A percentile compares a stretch with the other conserved stretches of the same genome.
These are phyloP conservation scores for Neopestalotiopsis clavispora DNA, from an alignment of 2,329 filamentous ascomycete species.

Conservation along the genomic window DNA sequence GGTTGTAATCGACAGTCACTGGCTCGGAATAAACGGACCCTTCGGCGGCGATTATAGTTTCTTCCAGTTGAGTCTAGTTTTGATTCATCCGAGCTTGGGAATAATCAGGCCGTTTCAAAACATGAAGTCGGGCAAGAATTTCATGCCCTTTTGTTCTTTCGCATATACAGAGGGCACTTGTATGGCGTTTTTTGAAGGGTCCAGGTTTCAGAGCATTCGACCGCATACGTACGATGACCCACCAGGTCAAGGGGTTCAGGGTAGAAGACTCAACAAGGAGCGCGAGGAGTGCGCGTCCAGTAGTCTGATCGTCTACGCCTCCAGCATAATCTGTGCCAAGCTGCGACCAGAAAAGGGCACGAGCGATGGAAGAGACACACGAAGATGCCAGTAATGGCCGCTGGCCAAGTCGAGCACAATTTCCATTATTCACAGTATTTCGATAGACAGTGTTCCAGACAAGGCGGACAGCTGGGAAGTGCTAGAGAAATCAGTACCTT, in stretches of 20 bases:
- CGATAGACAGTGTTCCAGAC: neutral
- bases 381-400: neutral
- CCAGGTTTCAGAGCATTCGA: neutral
- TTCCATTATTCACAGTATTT: neutral
- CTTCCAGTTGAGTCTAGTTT: neutral
- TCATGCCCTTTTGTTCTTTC: neutral
- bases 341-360: conserved; percentile 8
- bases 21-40: neutral
- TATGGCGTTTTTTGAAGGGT: no score
- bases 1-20: neutral
- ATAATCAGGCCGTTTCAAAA: conserved; percentile 2
- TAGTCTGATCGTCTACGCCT: conserved; percentile 13
- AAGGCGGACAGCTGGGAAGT: neutral
- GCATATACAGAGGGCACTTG: neutral
- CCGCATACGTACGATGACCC: neutral
- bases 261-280: neutral
- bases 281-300: neutral
- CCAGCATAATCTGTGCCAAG: conserved; percentile 4
- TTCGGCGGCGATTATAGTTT: neutral
- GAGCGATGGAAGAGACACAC: neutral
- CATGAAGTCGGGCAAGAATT: neutral
- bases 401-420: neutral
- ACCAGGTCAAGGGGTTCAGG: neutral
- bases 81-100: conserved; percentile 1
- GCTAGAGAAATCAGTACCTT: no score